Evolutionary conservation across 1,284 basidiomycete genomes (phyloP), one percentile per base, ranked within the genome.

Genomic region (Cutaneotrichosporon sp.): DNA sequence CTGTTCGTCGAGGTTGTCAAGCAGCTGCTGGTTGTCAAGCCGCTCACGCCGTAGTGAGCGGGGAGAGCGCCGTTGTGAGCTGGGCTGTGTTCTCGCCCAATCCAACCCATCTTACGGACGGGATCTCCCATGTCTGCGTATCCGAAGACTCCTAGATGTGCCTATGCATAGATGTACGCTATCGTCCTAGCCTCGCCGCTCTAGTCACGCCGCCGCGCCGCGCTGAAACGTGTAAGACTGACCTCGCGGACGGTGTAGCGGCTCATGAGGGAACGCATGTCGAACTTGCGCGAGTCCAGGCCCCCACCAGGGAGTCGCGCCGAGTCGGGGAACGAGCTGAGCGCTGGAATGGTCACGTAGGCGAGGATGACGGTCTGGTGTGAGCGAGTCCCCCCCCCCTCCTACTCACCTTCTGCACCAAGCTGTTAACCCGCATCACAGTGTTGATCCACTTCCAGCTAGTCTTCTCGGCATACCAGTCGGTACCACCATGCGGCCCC

Each of bases 371-470:
- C 59, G n/a, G 59, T 60, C 59, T 60, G 51, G 80, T 97, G 5
- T 83, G 88, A 22, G 91, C 90, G 8, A 7, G 34, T 9, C 31
- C 21, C 2, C 16, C 31, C 13, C 14, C 30, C 5, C 14, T 36
- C 4, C 8, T 18, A 69, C 79, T 52, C 53, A 89, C 94, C 86
- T 99, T 99, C 82, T 94, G 92, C 2, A 99, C 97, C 77, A 97
- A 93, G 0, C 91, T 89, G 78, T 97, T 97, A 21, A 99, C 96
- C 30, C 97, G 88, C 76, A 97, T 99, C 65, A 98, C 86, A 2
- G 97, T 99, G 78, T 91, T 93, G 46, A 99, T 86, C 94, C 95
- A 98, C 13, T 91, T 87, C 97, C 97, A 99, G 36, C 87, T 84
- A 73, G 90, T 89, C 2, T 89, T 87, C n/a, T 87, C 83, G 88